A percentile compares a stretch with the other conserved stretches of the same genome.
phyloP scores from a whole-genome alignment of 2,329 filamentous ascomycete genomes.

The Alternaria dauci region DNA sequence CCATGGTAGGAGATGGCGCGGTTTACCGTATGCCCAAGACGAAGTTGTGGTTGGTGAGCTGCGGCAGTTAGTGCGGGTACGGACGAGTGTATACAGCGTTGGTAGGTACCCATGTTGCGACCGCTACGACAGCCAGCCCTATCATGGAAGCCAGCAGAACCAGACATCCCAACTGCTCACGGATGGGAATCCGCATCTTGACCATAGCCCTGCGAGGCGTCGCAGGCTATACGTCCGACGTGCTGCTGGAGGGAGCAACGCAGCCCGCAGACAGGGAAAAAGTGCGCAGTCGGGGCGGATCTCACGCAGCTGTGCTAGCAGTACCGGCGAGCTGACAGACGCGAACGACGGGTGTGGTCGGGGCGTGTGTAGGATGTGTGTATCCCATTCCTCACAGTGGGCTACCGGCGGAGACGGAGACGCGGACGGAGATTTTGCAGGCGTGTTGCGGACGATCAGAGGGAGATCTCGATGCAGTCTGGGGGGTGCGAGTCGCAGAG shows the following conservation, averaged over 20 bases:
- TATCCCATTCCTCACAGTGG: conserved; percentile 40
- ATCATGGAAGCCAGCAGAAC: conserved; percentile 78
- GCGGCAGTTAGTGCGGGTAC: conserved; percentile 16
- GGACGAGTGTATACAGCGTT: not conserved
- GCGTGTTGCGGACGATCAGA: conserved; percentile 7
- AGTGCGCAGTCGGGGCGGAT: conserved; percentile 1
- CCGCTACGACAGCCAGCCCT: conserved; percentile 78
- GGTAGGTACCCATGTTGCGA: conserved; percentile 69
- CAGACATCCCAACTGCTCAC: conserved; percentile 83
- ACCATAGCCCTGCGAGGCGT: conserved; percentile 35
- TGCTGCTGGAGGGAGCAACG: conserved; percentile 14
- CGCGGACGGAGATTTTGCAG: not conserved
- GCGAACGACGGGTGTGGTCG: conserved; percentile 17
- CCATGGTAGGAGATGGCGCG: not conserved
- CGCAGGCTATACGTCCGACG: not conserved
- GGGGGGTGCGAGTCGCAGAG: conserved; percentile 11
- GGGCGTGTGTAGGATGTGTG: conserved; percentile 18
- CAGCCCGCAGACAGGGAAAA: conserved; percentile 4
- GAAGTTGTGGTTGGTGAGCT: conserved; percentile 69
- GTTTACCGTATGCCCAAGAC: conserved; percentile 63
- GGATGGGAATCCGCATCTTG: conserved; percentile 84
- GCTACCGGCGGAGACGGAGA: not conserved
- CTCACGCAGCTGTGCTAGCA: not conserved
- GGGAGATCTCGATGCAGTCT: conserved; percentile 11
- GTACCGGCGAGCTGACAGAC: conserved; percentile 26